Percentiles rank a stretch among this genome's conserved stretches.
Conservation (phyloP, 129 eudicot species). For the Escallonia herrerae region DNA sequence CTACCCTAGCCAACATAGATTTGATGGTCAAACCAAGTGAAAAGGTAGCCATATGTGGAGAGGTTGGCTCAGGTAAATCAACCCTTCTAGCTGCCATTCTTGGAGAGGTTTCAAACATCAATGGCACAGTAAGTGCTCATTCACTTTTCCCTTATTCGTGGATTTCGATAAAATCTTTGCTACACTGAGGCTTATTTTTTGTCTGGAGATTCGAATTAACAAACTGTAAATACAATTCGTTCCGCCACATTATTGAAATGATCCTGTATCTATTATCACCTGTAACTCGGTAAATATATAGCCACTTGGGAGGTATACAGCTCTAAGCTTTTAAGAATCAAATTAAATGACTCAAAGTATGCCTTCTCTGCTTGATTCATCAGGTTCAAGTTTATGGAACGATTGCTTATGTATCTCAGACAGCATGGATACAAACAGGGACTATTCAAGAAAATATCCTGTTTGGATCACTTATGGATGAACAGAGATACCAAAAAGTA, state of each 20-base stretch:
- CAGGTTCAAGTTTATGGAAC: conserved; percentile 58
- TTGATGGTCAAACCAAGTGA: conserved; percentile 31
- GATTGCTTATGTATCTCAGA: conserved; percentile 70
- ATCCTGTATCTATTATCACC: not conserved
- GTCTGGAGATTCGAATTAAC: too few relatives aligned
- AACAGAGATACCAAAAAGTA: conserved; percentile 39
- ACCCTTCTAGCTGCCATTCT: conserved; percentile 66
- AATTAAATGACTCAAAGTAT: not conserved
- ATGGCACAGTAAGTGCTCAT: conserved; percentile 54
- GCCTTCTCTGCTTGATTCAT: not conserved
- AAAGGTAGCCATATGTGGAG: conserved; percentile 72
- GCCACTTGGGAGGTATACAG: not conserved
- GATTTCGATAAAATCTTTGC: too few relatives aligned
- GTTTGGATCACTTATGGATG: conserved; percentile 57
- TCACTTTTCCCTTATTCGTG: not conserved
- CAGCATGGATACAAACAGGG: conserved; percentile 84
- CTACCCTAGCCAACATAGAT: conserved; percentile 24
- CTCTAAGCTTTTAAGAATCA: not conserved
- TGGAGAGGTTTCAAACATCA: conserved; percentile 52
- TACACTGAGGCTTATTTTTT: too few relatives aligned
- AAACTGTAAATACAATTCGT: too few relatives aligned
- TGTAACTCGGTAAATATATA: not conserved
- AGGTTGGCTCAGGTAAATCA: conserved; percentile 76
- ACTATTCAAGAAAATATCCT: conserved; percentile 58
- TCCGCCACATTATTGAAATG: too few relatives aligned